Base-by-base conservation (phyloP, 73 alveolate genomes). In the Paramecium sonneborni region DNA sequence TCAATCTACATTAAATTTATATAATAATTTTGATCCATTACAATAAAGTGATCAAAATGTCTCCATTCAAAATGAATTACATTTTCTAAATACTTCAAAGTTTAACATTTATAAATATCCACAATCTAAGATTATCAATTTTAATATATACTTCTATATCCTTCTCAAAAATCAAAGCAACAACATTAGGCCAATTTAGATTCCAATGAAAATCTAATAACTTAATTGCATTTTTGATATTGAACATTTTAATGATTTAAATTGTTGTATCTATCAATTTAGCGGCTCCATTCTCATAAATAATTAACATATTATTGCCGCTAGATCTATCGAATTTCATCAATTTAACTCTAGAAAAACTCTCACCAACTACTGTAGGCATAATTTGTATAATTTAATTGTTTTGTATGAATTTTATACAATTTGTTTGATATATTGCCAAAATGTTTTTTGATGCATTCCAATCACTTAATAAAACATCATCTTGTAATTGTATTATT, bases 31-130 rank as follows among this genome's bases (percentile, higher is more conserved):
- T 1, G 18, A 79, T 79, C 90, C 74, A 79, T 39, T 20, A 34
- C 90, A 21, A 79, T 79, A 12, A 79, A 79, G 26, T 79, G 72
- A 79, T 79, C 90, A 79, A 43, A 79, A 44, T 30, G 55, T 79
- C 90, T 38, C 90, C 90, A 79, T 12, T 79, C 74, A 79, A 79
- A 79, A 62, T 79, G 55, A 20, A 37, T 38, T 4, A 24, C 46
- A 46, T 79, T 79, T 18, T 79, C 90, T 7, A 79, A n/a, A 9
- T 30, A 30, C n/a, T 34, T 38, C 20, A 79, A 12, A 43, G 90
- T 79, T 39, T 79, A 10, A 24, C 90, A 39, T 46, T 79, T 79
- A 9, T 38, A 79, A 18, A 79, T 34, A 44, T 79, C 90, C 6
- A 79, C 28, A 20, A 79, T 79, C 72, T 79, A 23, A 30, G 6